Percentiles rank a stretch among this genome's conserved stretches.
phyloP scores from a whole-genome alignment of 208 protist genomes.

The Wallacemonas sp. region DNA sequence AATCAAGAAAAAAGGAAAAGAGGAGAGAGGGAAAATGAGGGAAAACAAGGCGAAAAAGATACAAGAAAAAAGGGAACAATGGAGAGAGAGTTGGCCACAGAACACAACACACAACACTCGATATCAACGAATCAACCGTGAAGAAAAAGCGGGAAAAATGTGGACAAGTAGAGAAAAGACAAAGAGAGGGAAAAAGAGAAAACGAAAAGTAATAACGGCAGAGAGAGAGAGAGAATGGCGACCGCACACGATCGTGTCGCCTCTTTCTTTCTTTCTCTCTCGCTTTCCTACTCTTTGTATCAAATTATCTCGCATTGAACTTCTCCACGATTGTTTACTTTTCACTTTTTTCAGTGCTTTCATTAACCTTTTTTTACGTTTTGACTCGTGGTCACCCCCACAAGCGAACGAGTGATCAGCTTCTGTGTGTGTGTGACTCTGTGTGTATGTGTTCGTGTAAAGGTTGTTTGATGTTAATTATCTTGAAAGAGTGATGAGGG shows the following conservation, averaged over 20 bases:
- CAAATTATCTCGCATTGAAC: too few relatives aligned
- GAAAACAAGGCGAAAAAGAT: conserved; percentile 21
- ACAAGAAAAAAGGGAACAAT: conserved; percentile 23
- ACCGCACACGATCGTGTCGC: too few relatives aligned
- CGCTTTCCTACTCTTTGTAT: too few relatives aligned
- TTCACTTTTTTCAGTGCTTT: too few relatives aligned
- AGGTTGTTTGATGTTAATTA: too few relatives aligned
- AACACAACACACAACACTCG: not conserved
- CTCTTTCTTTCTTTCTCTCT: too few relatives aligned
- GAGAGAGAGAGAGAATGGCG: too few relatives aligned
- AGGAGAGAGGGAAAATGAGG: conserved; percentile 13
- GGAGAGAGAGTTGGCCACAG: conserved; percentile 14
- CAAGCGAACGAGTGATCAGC: not conserved
- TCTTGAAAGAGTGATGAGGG: not conserved
- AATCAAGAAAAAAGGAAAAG: not conserved
- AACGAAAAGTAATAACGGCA: too few relatives aligned
- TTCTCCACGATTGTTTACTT: too few relatives aligned
- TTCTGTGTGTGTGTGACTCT: not conserved
- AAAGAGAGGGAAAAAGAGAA: conserved; percentile 13
- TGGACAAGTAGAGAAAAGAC: conserved; percentile 25
- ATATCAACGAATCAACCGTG: not conserved
- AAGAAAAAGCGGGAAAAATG: not conserved
- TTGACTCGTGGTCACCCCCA: too few relatives aligned
- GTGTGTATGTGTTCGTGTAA: not conserved
- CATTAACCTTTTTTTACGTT: not conserved